Base-by-base conservation (phyloP, 257 asterid species). In the Salvia splendens region DNA sequence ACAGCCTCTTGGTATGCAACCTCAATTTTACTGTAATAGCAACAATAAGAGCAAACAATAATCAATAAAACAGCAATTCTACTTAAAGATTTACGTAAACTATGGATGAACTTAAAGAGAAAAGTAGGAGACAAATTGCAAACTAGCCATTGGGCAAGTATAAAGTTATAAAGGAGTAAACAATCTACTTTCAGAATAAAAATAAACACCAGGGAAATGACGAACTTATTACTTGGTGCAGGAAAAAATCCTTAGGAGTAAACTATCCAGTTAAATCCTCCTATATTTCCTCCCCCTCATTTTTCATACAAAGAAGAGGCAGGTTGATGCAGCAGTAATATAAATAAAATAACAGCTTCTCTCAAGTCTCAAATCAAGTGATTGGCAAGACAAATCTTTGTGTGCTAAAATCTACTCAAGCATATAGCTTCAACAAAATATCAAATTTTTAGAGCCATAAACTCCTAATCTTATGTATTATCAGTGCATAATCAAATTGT, bases 1-100 rank as follows among this genome's bases (percentile, higher is more conserved):
- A 92, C 92, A 69, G 95, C 95, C 74, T 92, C 98, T 81, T 92
- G 87, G 77, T 89, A 87, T 43, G 96, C 86, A 63, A 83, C 92
- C 78, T 92, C 95, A 74, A 92, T 92, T 76, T 89, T 92, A 82
- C 95, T 87, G 85, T 78, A 41, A 67, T 8, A 60, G 51, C 54
- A 62, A 69, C 5, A 67, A 33, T 20, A 48, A 65, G 54, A 41
- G 51, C 7, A 30, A 65, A 46, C n/a, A 56, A 41, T 4, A 65
- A 40, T 28, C 7, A 15, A 61, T 51, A 24, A 20, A 45, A 45
- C 46, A 24, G 24, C 40, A 51, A 15, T 50, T 30, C 1, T 32
- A 12, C 55, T 46, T 5, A 16, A 24, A 24, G 2, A 24, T 24
- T 24, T 1, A 24, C 2, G 30, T 24, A 1, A 24, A 0, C 30